Percentiles rank a stretch among this genome's conserved stretches.
phyloP scores from a whole-genome alignment of 139 green algal species.

The Chlorella sp. region DNA sequence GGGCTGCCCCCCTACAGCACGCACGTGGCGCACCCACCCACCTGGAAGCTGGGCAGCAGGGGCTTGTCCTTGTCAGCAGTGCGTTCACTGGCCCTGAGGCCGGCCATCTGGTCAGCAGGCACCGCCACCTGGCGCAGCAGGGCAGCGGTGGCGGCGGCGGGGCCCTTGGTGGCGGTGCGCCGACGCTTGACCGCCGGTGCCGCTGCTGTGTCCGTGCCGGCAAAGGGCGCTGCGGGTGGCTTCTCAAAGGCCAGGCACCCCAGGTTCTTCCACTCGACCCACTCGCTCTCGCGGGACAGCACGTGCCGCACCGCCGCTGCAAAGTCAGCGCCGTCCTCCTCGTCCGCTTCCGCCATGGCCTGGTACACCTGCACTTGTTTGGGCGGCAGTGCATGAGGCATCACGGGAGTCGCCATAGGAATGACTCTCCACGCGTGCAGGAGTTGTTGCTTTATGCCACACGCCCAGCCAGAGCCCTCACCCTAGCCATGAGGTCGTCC shows the following conservation, averaged over 20 bases:
- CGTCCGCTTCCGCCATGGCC: no score
- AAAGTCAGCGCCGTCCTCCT: conserved; percentile 1
- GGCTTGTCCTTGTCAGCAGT: no score
- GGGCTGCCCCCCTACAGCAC: not conserved
- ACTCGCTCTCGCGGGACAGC: not conserved
- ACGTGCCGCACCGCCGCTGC: not conserved
- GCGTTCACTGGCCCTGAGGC: conserved; percentile 8
- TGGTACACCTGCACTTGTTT: no score
- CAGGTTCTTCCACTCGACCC: conserved; percentile 8
- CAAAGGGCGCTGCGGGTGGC: not conserved
- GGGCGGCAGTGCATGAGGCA: no score
- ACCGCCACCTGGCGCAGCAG: not conserved
- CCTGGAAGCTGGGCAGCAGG: not conserved
- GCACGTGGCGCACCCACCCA: not conserved
- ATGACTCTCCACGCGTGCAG: no score
- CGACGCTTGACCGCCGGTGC: not conserved
- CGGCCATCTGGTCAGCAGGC: conserved; percentile 11
- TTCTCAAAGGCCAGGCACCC: conserved; percentile 4
- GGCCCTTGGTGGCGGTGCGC: not conserved
- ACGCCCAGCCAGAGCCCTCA: no score
- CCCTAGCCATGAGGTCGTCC: no score
- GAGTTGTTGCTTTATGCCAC: no score
- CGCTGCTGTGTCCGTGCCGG: not conserved
- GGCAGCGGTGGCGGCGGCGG: not conserved
- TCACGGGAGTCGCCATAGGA: no score